Percentiles rank a stretch among this genome's conserved stretches.
Conservation (phyloP, 495 filamentous ascomycete genomes). For the Friedmanniomyces endolithicus region DNA sequence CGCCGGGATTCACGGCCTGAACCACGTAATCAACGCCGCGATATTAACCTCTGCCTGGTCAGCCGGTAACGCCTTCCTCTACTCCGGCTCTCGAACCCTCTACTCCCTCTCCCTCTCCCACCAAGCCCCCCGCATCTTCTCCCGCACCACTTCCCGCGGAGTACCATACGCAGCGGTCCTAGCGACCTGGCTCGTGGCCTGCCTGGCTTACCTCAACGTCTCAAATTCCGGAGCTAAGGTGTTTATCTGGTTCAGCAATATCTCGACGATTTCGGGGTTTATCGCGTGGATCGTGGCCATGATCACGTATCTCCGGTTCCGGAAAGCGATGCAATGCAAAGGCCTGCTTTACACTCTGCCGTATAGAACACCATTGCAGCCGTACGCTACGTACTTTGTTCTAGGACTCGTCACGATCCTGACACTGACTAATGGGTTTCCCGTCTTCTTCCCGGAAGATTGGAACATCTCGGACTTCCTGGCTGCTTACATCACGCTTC, state of each 20-base stretch:
- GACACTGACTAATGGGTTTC: constrained; percentile 29
- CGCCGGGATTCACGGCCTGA: constrained; percentile 54
- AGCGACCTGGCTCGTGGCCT: constrained; percentile 41
- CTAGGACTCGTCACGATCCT: constrained; percentile 17
- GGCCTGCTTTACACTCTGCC: constrained; percentile 25
- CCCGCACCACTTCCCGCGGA: constrained; percentile 42
- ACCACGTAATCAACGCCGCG: constrained; percentile 63
- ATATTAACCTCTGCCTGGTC: constrained; percentile 57
- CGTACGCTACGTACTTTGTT: constrained; percentile 16
- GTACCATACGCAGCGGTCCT: constrained; percentile 50
- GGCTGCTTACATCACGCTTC: constrained; percentile 26
- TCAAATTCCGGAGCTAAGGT: constrained; percentile 35
- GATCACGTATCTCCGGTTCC: constrained; percentile 34
- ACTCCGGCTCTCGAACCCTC: constrained; percentile 62
- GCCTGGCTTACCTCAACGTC: constrained; percentile 40
- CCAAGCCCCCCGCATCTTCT: constrained; percentile 51
- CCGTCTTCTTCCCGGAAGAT: constrained; percentile 26
- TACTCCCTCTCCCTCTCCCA: constrained; percentile 54
- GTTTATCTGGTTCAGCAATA: constrained; percentile 32
- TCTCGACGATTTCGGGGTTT: constrained; percentile 26
- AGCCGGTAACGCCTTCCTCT: constrained; percentile 67
- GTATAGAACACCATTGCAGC: constrained; percentile 18
- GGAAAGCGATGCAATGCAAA: constrained; percentile 34
- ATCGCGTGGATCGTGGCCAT: constrained; percentile 27
- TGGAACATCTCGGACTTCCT: constrained; percentile 26